Percentiles rank a stretch among this genome's conserved stretches.
Conservation (phyloP, 805 yeast genomes). For the Barnettozyma populi region DNA sequence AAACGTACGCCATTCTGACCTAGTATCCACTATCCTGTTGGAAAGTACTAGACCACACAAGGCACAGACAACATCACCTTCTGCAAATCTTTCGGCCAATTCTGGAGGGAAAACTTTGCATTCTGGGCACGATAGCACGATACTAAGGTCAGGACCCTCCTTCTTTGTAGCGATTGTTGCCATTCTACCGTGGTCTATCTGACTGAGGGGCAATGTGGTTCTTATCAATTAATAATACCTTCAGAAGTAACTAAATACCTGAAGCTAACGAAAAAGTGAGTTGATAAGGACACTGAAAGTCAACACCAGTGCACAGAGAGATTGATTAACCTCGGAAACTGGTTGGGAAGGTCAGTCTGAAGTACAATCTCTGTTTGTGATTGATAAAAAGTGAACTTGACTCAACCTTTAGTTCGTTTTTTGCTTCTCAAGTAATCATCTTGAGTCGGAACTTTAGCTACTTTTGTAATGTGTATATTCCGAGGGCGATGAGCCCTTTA, state of each 20-base stretch:
- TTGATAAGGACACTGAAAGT: neutral
- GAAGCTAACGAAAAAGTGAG: neutral
- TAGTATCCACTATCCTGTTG: conserved; percentile 86
- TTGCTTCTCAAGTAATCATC: neutral
- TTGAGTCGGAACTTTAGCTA: no score
- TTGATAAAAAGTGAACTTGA: no score
- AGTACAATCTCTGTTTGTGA: neutral
- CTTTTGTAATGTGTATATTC: no score
- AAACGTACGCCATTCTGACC: conserved; percentile 98
- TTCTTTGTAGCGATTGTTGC: conserved; percentile 15
- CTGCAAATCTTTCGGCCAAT: conserved; percentile 88
- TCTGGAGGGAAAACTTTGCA: conserved; percentile 96
- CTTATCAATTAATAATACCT: neutral
- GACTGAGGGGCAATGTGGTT: neutral
- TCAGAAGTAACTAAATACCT: conserved; percentile 5
- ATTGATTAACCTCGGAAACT: no score
- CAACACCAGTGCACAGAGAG: neutral
- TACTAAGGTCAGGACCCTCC: conserved; percentile 77
- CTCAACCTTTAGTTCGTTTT: no score
- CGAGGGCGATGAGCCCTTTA: conserved; percentile 2
- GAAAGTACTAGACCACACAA: conserved; percentile 92
- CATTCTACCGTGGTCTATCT: conserved; percentile 4
- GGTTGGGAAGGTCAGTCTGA: neutral
- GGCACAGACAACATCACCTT: conserved; percentile 98
- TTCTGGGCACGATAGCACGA: conserved; percentile 90